Conservation (phyloP, 345 rosid genomes). For the Abelmoschus esculentus region DNA sequence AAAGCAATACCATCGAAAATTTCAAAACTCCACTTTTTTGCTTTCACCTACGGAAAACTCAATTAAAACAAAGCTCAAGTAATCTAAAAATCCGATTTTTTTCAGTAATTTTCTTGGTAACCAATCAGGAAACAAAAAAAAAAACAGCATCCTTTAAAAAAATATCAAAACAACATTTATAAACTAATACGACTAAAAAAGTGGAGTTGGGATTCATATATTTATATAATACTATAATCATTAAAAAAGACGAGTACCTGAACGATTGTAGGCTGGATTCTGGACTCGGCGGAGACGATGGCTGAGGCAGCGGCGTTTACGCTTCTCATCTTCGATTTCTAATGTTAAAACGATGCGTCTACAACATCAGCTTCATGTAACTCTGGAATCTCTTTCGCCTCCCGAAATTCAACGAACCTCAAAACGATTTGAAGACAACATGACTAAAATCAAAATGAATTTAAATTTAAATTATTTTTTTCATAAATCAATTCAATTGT, state of each 20-base stretch:
- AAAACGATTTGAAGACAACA: background rate
- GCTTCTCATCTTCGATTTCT: constrained; percentile 37
- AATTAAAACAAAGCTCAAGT: background rate
- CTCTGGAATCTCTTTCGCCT: constrained; percentile 18
- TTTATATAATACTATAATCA: too few relatives aligned
- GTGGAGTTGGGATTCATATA: too few relatives aligned
- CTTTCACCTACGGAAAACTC: background rate
- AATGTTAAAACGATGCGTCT: constrained; percentile 9
- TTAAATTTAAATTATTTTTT: background rate
- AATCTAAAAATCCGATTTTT: background rate
- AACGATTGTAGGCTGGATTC: constrained; percentile 55
- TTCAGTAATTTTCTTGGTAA: constrained; percentile 5
- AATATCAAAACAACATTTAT: too few relatives aligned
- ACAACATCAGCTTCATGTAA: constrained; percentile 21
- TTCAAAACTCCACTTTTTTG: background rate
- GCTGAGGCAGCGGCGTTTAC: constrained; percentile 88
- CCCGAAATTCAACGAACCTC: background rate
- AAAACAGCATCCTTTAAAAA: too few relatives aligned
- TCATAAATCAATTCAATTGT: too few relatives aligned
- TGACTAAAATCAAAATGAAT: background rate
- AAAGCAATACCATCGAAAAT: background rate
- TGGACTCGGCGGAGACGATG: constrained; percentile 77
- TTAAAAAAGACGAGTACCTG: constrained; percentile 30
- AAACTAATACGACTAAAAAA: too few relatives aligned
- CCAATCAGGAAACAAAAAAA: background rate